Percentiles rank a stretch among this genome's conserved stretches.
These are phyloP conservation scores for Metschnikowia noctiluminum DNA, from an alignment of 805 yeast species.

Conservation along the genomic window DNA sequence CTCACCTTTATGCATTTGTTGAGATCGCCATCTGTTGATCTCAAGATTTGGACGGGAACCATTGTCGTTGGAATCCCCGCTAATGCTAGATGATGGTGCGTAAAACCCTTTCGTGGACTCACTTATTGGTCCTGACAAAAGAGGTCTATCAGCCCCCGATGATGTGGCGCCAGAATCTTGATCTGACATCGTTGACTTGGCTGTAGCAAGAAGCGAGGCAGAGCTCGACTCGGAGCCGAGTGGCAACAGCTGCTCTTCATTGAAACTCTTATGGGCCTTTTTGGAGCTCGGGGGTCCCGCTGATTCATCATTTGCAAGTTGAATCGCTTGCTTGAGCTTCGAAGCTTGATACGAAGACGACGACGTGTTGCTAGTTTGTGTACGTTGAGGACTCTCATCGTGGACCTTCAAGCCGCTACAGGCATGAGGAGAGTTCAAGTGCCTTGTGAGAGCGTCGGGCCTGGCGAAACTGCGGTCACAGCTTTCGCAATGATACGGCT, in stretches of 20 bases:
- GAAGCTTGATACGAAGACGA: constrained; percentile 3
- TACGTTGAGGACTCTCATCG: constrained; percentile 2
- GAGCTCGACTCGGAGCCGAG: constrained; percentile 11
- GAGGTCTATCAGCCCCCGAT: constrained; percentile 1
- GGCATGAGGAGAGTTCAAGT: constrained; percentile 46
- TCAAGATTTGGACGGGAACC: constrained; percentile 6
- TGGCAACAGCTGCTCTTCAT: constrained; percentile 15
- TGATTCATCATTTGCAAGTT: neutral
- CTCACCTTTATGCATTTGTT: constrained; percentile 7
- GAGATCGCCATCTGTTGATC: constrained; percentile 12
- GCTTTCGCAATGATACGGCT: constrained; percentile 57
- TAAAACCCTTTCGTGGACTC: neutral
- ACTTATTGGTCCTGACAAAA: neutral
- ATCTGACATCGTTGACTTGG: neutral
- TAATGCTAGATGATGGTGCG: constrained; percentile 1
- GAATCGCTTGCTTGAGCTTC: neutral
- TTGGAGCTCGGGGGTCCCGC: neutral
- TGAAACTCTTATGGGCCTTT: constrained; percentile 2
- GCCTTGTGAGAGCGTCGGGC: constrained; percentile 73
- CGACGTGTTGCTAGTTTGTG: constrained; percentile 5
- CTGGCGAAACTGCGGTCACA: constrained; percentile 70
- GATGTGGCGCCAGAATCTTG: constrained; percentile 4
- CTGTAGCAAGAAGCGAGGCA: constrained; percentile 8
- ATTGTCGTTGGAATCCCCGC: constrained; percentile 4
- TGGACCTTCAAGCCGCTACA: constrained; percentile 18